phyloP scores from a whole-genome alignment of 1,284 basidiomycete species.

The Heterobasidion irregulare region DNA sequence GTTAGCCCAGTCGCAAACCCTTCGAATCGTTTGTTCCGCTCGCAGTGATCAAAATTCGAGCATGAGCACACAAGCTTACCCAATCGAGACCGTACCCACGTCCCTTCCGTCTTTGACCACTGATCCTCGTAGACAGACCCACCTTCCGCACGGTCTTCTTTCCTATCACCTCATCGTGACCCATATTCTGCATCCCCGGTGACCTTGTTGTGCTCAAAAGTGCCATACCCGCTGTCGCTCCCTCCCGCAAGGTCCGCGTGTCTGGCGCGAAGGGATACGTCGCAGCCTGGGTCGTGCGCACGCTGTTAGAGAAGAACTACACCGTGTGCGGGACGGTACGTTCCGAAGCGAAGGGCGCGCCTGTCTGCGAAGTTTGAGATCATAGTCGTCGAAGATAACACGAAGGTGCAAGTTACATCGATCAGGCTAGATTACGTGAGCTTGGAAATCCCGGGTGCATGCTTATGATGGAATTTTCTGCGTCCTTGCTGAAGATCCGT shows the following conservation, averaged over 20 bases:
- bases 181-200: no score
- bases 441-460: not conserved
- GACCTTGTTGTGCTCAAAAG: no score
- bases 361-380: conserved; percentile 43
- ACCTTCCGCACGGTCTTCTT: no score
- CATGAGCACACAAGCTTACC: no score
- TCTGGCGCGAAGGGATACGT: conserved; percentile 35
- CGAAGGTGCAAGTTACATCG: conserved; percentile 23
- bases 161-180: no score
- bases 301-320: conserved; percentile 31
- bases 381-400: conserved; percentile 49
- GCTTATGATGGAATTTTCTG: not conserved
- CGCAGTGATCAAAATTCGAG: no score
- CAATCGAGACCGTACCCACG: no score
- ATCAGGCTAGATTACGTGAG: not conserved
- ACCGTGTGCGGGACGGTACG: conserved; percentile 54
- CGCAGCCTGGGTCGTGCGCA: conserved; percentile 29
- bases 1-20: no score
- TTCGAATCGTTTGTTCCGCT: no score
- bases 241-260: conserved; percentile 24
- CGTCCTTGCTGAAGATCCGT: not conserved
- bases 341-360: conserved; percentile 35
- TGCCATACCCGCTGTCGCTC: conserved; percentile 18
- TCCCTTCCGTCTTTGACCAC: no score
- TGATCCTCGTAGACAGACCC: no score